phyloP scores from a whole-genome alignment of 179 eudicot species.

The Drosera spatulata region DNA sequence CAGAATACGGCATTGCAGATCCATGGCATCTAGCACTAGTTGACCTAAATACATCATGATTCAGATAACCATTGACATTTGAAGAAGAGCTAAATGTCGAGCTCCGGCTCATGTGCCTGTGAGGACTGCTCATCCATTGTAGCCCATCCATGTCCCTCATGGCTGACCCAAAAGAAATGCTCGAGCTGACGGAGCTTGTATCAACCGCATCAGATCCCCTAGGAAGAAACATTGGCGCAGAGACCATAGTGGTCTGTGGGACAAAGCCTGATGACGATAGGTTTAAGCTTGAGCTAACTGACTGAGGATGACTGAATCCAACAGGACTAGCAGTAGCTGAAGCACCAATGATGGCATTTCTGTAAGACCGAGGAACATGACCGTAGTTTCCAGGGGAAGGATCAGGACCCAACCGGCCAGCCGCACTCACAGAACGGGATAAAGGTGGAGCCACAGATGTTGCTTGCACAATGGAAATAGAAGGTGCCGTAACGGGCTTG shows the following conservation, averaged over 20 bases:
- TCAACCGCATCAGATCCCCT: constrained; percentile 28
- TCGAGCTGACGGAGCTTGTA: constrained; percentile 21
- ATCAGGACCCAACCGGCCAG: constrained; percentile 72
- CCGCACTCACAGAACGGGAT: constrained; percentile 67
- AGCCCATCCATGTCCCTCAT: constrained; percentile 28
- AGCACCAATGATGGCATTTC: constrained; percentile 61
- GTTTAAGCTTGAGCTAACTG: constrained; percentile 22
- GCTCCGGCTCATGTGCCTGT: constrained; percentile 29
- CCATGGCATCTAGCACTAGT: constrained; percentile 20
- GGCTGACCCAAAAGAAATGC: constrained; percentile 36
- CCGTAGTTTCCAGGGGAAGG: constrained; percentile 35
- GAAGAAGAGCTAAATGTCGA: constrained; percentile 29
- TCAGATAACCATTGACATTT: constrained; percentile 22
- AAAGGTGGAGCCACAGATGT: constrained; percentile 25
- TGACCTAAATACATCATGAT: constrained; percentile 31
- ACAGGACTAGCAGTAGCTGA: constrained; percentile 9
- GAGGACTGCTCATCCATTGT: constrained; percentile 41
- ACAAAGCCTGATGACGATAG: constrained; percentile 29
- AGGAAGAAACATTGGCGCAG: constrained; percentile 30
- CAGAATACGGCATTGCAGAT: constrained; percentile 7
- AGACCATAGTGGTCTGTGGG: constrained; percentile 24
- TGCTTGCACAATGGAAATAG: constrained; percentile 47
- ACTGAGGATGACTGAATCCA: constrained; percentile 19
- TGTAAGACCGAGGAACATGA: constrained; percentile 54
- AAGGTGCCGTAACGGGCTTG: constrained; percentile 28